These are phyloP conservation scores for Oryza meridionalis DNA, from an alignment of 176 grass and related monocot genomes.

Conservation along the genomic window DNA sequence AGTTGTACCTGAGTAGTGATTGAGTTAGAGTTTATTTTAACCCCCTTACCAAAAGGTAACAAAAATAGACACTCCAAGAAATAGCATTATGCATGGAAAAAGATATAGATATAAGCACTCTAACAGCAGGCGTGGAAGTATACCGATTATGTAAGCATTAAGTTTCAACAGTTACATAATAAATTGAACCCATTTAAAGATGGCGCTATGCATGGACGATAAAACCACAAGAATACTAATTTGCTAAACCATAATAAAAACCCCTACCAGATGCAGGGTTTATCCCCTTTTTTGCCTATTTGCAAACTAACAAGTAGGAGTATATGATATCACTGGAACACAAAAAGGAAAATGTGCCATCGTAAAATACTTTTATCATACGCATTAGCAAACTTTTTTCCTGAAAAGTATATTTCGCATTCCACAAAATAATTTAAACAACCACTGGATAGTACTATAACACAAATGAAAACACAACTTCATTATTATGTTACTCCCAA, in stretches of 20 bases:
- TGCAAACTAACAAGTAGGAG: too few relatives aligned
- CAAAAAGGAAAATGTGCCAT: neutral
- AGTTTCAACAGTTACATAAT: neutral
- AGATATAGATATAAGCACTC: neutral
- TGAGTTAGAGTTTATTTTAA: slow-evolving; percentile 27
- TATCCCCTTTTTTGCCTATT: neutral
- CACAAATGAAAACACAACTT: neutral
- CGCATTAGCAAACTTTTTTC: neutral
- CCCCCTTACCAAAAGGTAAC: neutral
- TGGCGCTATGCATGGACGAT: neutral
- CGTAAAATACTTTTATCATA: neutral
- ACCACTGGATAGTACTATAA: neutral
- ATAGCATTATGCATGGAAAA: slow-evolving; percentile 28
- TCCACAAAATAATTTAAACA: neutral
- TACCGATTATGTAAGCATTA: neutral
- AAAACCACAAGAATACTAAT: neutral
- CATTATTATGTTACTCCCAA: neutral
- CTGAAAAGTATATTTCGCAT: neutral
- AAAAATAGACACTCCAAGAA: neutral
- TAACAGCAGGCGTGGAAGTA: neutral
- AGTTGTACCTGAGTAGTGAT: slow-evolving; percentile 61
- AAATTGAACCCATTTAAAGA: slow-evolving; percentile 14
- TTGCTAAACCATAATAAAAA: neutral
- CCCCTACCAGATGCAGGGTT: neutral
- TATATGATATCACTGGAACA: neutral